Evolutionary conservation across 768 basidiomycete genomes (phyloP).

Genomic region (Lactarius sanguifluus): DNA sequence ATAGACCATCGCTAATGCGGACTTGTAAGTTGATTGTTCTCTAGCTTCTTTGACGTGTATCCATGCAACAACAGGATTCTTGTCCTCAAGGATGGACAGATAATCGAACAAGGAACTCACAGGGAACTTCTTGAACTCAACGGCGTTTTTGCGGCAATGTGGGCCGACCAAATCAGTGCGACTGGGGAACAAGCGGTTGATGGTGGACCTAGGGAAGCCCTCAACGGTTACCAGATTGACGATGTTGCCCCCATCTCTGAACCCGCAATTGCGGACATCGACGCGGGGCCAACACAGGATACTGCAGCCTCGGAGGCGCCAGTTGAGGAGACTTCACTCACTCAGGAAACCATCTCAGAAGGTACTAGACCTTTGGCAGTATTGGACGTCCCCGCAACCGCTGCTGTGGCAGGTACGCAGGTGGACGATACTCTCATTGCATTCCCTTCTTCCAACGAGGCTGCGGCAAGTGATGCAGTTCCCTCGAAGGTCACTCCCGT

Average conservation of each 20-base stretch:
- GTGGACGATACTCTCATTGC: slow-evolving; percentile 34
- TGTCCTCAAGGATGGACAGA: slow-evolving; percentile 86
- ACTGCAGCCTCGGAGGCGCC: slow-evolving; percentile 23
- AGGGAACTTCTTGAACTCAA: slow-evolving; percentile 70
- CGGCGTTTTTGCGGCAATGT: slow-evolving; percentile 81
- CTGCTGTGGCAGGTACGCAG: slow-evolving; percentile 34
- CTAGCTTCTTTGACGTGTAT: slow-evolving; percentile 15
- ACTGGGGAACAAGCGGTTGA: slow-evolving; percentile 52
- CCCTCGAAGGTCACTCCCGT: slow-evolving; percentile 31
- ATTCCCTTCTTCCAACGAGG: slow-evolving; percentile 38
- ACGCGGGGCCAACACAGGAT: slow-evolving; percentile 25
- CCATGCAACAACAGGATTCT: slow-evolving; percentile 58
- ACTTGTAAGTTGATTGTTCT: slow-evolving; percentile 40
- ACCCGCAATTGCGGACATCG: slow-evolving; percentile 16
- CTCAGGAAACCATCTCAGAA: slow-evolving; percentile 17
- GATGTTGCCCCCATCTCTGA: slow-evolving; percentile 26
- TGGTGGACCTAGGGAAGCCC: slow-evolving; percentile 41
- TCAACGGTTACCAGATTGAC: slow-evolving; percentile 49
- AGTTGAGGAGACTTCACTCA: slow-evolving; percentile 26
- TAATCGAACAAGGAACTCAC: slow-evolving; percentile 81
- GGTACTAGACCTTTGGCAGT: not conserved
- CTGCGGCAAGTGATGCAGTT: slow-evolving; percentile 33
- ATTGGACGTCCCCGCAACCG: slow-evolving; percentile 19
- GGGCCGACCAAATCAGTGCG: slow-evolving; percentile 79
- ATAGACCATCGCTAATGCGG: slow-evolving; percentile 55